These are phyloP conservation scores for Teunomyces tritomae DNA, from an alignment of 805 yeast species.

Conservation along the genomic window DNA sequence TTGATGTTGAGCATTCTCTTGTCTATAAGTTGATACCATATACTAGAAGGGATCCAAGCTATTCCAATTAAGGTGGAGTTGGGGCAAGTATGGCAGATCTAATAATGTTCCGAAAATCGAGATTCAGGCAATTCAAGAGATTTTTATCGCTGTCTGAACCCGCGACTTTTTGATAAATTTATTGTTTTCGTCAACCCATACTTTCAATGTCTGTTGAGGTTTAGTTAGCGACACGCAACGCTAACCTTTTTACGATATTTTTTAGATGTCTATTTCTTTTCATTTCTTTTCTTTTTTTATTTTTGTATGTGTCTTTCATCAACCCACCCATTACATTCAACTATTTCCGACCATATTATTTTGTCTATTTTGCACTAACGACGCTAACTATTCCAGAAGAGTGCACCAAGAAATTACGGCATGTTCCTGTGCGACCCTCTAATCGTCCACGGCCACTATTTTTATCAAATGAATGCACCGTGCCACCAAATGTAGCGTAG, in stretches of 20 bases:
- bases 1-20: no score
- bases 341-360: no score
- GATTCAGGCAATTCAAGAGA: no score
- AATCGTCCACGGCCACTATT: neutral
- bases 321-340: no score
- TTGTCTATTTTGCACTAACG: neutral
- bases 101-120: no score
- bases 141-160: no score
- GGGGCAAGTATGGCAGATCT: no score
- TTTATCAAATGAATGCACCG: conserved; percentile 5
- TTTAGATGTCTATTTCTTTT: neutral
- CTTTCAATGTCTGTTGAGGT: neutral
- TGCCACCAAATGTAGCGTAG: conserved; percentile 1
- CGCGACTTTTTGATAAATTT: neutral
- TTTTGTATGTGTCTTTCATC: no score
- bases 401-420: conserved; percentile 26
- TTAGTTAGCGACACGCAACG: neutral
- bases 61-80: no score
- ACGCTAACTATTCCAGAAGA: conserved; percentile 28
- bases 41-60: no score
- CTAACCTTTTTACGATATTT: no score
- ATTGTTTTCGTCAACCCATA: neutral
- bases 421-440: conserved; percentile 6
- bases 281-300: neutral
- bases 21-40: no score